phyloP scores from a whole-genome alignment of 192 early-diverging fungal genomes.

The Chytriomyces sp. region DNA sequence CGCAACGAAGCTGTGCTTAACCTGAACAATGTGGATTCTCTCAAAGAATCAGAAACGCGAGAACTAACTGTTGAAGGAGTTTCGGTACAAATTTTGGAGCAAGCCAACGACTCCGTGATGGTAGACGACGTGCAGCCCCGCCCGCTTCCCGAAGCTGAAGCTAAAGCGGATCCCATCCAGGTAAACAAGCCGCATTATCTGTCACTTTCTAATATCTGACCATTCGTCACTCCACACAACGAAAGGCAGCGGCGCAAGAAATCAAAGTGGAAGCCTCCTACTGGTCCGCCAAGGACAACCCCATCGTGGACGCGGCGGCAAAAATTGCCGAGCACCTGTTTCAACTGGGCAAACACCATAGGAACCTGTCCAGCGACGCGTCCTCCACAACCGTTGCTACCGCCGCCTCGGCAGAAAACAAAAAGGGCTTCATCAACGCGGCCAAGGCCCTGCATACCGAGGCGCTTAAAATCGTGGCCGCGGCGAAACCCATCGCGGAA shows the following conservation, averaged over 20 bases:
- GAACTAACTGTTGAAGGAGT: slow-evolving; percentile 25
- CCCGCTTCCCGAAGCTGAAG: slow-evolving; percentile 47
- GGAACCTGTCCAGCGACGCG: slow-evolving; percentile 13
- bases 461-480: slow-evolving; percentile 22
- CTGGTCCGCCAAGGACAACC: slow-evolving; percentile 48
- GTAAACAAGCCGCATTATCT: slow-evolving; percentile 10
- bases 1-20: slow-evolving; percentile 21
- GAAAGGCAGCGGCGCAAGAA: slow-evolving; percentile 55
- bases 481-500: slow-evolving; percentile 34
- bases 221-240: neutral
- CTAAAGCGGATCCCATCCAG: slow-evolving; percentile 51
- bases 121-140: slow-evolving; percentile 50
- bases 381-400: slow-evolving; percentile 11
- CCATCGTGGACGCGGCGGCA: slow-evolving; percentile 40
- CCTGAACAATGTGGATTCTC: neutral
- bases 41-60: slow-evolving; percentile 8
- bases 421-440: slow-evolving; percentile 45
- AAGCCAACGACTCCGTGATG: slow-evolving; percentile 37
- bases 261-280: slow-evolving; percentile 53
- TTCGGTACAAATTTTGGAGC: slow-evolving; percentile 31
- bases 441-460: slow-evolving; percentile 45
- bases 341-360: slow-evolving; percentile 40
- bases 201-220: neutral
- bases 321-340: slow-evolving; percentile 41
- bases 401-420: slow-evolving; percentile 16